Evolutionary conservation across 495 filamentous ascomycete species (phyloP), one percentile per base, ranked within the genome.

Genomic region (Rhizodiscina lignyota): DNA sequence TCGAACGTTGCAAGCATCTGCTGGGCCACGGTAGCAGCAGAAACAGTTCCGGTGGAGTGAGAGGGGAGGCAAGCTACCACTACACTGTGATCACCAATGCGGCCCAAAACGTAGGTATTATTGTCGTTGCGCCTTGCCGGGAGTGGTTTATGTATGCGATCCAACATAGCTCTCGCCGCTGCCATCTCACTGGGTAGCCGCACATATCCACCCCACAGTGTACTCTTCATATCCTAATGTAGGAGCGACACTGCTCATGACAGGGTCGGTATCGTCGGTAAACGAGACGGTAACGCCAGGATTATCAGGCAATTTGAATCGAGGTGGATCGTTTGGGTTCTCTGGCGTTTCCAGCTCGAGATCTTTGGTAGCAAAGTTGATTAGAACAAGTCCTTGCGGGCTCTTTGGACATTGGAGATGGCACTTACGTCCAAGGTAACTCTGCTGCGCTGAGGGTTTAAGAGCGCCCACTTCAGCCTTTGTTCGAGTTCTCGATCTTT

Each of bases 11-110:
- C 40, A 1, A 34, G 36, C 43, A 66, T 48, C 11, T 61, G 41
- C 18, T 34, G 48, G 17, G 50, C 50, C 18, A 56, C 51, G n/a
- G 37, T 53, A 16, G 48, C 48, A 2, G 61, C 60, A 26, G 55
- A 45, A 11, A 16, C 19, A 13, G 22, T 29, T 8, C 18, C 38
- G 19, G 43, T 26, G 18, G 16, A 36, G 29, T 38, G 32, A 10
- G 30, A 34, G 3, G 61, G 61, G 31, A 64, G 35, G 37, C 53
- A 62, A 4, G 55, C 49, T 31, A 66, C 53, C 17, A 59, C 60
- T 21, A 66, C 36, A 36, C 63, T 58, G 34, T 58, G 49, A 3
- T 37, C 26, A 11, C 47, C 42, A n/a, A 61, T 58, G 4, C 39
- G 33, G 18, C 58, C 58, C 1, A 59, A 32, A 2, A 21, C 26